phyloP scores from a whole-genome alignment of 208 protist genomes.

The Trypanosoma congolense region DNA sequence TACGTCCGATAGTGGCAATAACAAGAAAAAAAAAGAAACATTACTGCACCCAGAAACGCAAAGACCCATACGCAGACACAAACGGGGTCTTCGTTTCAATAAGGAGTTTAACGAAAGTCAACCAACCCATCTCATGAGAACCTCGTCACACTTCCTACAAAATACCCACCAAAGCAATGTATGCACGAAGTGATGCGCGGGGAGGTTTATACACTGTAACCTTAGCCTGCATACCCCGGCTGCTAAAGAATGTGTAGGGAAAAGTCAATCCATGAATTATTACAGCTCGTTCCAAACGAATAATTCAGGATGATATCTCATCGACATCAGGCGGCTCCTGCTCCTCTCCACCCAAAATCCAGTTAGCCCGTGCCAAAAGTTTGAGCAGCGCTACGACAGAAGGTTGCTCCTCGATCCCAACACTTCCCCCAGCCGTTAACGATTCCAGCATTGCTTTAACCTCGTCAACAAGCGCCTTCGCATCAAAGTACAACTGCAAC shows the following conservation, averaged over 20 bases:
- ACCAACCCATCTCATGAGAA: too few relatives aligned
- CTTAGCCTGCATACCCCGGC: too few relatives aligned
- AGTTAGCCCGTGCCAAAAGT: constrained; percentile 63
- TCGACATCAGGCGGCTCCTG: constrained; percentile 66
- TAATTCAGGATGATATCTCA: too few relatives aligned
- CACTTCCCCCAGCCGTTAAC: background rate
- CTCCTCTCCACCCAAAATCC: constrained; percentile 67
- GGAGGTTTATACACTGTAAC: too few relatives aligned
- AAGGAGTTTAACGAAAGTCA: too few relatives aligned
- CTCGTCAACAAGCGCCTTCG: constrained; percentile 33
- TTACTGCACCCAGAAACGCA: constrained; percentile 1
- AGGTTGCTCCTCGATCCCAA: constrained; percentile 12
- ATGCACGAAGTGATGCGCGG: too few relatives aligned
- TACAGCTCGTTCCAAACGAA: too few relatives aligned
- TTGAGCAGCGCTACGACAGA: constrained; percentile 27
- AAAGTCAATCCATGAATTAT: too few relatives aligned
- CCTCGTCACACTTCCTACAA: too few relatives aligned
- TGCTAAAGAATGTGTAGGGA: too few relatives aligned
- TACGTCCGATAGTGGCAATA: constrained; percentile 5
- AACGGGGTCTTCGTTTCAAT: background rate
- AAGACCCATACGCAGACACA: background rate
- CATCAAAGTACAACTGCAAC: constrained; percentile 79
- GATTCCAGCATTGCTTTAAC: constrained; percentile 15
- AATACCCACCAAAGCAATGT: too few relatives aligned
- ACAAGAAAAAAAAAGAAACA: constrained; percentile 3